Conservation (phyloP, 2,329 filamentous ascomycete genomes). For the Phaeosphaeria sp. region DNA sequence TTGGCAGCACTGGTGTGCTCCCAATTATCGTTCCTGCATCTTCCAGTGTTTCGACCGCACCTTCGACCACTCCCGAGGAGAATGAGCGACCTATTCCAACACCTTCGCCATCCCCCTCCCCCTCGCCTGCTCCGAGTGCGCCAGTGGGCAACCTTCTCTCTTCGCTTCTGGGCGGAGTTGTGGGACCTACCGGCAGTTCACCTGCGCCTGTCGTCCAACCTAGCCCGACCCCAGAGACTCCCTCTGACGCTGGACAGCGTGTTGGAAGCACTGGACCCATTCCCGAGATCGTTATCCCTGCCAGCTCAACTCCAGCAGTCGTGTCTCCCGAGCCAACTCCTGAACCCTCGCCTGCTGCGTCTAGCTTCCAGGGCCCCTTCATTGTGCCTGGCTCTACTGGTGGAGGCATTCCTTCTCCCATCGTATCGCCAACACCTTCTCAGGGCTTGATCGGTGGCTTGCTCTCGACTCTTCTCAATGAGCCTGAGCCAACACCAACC, state of each 20-base stretch:
- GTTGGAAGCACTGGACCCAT: slow-evolving; percentile 22
- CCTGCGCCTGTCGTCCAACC: slow-evolving; percentile 30
- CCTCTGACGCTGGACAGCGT: slow-evolving; percentile 12
- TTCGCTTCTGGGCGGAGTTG: slow-evolving; percentile 19
- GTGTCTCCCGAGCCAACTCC: slow-evolving; percentile 3
- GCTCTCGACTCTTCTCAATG: slow-evolving; percentile 20
- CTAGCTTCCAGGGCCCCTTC: slow-evolving; percentile 32
- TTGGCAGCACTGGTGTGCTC: slow-evolving; percentile 8
- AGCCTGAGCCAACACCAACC: slow-evolving; percentile 16
- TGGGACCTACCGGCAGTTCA: slow-evolving; percentile 28
- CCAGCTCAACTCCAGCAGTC: slow-evolving; percentile 14
- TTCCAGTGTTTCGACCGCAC: background rate
- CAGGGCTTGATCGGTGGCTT: background rate
- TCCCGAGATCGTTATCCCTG: slow-evolving; percentile 23
- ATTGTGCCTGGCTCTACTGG: slow-evolving; percentile 32
- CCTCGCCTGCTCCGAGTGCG: slow-evolving; percentile 3
- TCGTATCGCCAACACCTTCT: slow-evolving; percentile 17
- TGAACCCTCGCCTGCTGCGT: slow-evolving; percentile 14
- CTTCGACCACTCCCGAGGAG: background rate
- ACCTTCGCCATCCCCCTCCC: background rate
- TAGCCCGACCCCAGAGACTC: slow-evolving; percentile 10
- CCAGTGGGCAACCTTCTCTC: slow-evolving; percentile 12
- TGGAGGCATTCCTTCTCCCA: slow-evolving; percentile 11
- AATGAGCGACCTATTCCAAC: no score
- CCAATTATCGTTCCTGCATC: slow-evolving; percentile 8